Evolutionary conservation across 2,329 filamentous ascomycete species (phyloP).

Genomic region (Alternaria ventricosa): DNA sequence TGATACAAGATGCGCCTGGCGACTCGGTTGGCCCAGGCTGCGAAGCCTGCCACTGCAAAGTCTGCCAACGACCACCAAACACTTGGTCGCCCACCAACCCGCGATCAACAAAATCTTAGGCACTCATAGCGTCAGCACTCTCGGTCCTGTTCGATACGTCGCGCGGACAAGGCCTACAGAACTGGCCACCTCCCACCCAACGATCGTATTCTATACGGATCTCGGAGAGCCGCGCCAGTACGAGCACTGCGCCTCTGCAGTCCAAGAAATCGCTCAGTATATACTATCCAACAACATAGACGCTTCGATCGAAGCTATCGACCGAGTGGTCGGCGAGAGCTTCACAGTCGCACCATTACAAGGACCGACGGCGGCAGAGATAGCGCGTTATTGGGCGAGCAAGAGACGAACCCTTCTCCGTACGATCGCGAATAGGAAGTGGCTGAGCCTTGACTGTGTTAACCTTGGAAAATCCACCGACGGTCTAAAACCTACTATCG

Average conservation of each 20-base stretch:
- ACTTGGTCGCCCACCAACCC: background rate
- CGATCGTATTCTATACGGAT: background rate
- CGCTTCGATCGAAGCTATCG: background rate
- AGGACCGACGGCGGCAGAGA: background rate
- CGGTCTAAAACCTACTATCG: too few species aligned
- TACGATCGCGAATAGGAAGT: background rate
- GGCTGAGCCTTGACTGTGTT: too few species aligned
- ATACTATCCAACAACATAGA: background rate
- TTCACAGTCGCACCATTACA: background rate
- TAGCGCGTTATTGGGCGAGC: background rate
- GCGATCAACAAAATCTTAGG: background rate
- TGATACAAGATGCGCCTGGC: background rate
- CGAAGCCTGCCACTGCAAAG: background rate
- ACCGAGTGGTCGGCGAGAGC: background rate
- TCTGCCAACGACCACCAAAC: background rate
- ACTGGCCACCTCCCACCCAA: background rate
- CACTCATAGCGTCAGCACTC: background rate
- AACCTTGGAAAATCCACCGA: too few species aligned
- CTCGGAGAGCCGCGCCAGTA: background rate
- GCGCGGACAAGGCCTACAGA: background rate
- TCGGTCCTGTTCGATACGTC: background rate
- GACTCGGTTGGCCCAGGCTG: background rate
- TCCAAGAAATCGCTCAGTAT: background rate
- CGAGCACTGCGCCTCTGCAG: background rate
- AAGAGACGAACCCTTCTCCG: background rate